Conservation (phyloP, 2,329 filamentous ascomycete species). For the Lasiodiplodia theobromae region DNA sequence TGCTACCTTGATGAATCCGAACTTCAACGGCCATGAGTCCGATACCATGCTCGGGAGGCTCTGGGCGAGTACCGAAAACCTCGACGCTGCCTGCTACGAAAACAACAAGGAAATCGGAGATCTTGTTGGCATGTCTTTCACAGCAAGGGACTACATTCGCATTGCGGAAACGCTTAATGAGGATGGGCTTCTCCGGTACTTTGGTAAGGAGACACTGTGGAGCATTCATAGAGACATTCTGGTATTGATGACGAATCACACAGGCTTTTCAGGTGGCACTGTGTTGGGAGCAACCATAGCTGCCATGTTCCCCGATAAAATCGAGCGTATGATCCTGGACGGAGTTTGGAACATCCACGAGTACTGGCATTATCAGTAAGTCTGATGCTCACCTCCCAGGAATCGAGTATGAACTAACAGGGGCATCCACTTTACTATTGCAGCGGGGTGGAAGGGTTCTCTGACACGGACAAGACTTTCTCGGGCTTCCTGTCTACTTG, state of each 20-base stretch:
- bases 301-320: constrained; percentile 53
- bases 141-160: constrained; percentile 54
- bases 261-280: constrained; percentile 54
- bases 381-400: background rate
- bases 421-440: background rate
- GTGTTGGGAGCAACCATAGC: constrained; percentile 56
- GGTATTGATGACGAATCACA: constrained; percentile 40
- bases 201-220: background rate
- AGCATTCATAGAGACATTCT: constrained; percentile 34
- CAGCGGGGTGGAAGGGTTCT: background rate
- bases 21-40: constrained; percentile 26
- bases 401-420: background rate
- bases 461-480: constrained; percentile 2
- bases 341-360: constrained; percentile 54
- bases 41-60: constrained; percentile 31
- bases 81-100: constrained; percentile 29
- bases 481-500: constrained; percentile 2
- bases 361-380: constrained; percentile 50
- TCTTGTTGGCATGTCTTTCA: constrained; percentile 54
- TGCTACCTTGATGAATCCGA: background rate
- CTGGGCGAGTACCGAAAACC: constrained; percentile 30
- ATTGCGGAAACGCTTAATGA: constrained; percentile 55
- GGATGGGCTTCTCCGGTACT: constrained; percentile 43
- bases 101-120: constrained; percentile 40
- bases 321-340: constrained; percentile 53